Percentiles rank a stretch among this genome's conserved stretches.
Evolutionary conservation across 306 rosid species (phyloP).

Genomic region (Cicer arietinum): DNA sequence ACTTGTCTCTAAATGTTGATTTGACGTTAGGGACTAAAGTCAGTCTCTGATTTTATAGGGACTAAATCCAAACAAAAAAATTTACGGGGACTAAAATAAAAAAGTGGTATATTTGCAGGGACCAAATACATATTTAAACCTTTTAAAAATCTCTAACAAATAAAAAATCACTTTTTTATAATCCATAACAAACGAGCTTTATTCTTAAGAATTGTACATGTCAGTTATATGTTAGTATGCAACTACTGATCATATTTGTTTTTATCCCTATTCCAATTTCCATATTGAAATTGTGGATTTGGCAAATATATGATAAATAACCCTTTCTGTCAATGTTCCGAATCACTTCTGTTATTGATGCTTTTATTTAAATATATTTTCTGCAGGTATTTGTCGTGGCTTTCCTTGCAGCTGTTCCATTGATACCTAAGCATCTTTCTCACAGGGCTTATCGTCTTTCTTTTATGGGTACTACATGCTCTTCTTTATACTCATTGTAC

Average conservation of each 20-base stretch:
- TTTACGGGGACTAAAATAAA: too few relatives aligned
- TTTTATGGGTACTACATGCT: constrained; percentile 85
- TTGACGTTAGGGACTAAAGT: too few relatives aligned
- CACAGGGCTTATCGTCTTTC: constrained; percentile 90
- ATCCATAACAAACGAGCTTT: constrained; percentile 4
- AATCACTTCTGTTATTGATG: constrained; percentile 35
- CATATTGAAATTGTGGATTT: constrained; percentile 2
- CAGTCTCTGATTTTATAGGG: too few relatives aligned
- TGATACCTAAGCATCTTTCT: constrained; percentile 78
- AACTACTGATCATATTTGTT: constrained; percentile 25
- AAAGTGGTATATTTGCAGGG: too few relatives aligned
- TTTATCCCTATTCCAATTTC: constrained; percentile 20
- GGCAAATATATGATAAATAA: background rate
- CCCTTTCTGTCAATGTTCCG: background rate
- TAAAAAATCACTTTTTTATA: background rate
- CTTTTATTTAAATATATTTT: constrained; percentile 19
- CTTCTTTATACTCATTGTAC: constrained; percentile 82
- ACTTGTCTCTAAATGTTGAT: too few relatives aligned
- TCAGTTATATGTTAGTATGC: constrained; percentile 11
- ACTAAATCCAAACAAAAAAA: too few relatives aligned
- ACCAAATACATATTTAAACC: too few relatives aligned
- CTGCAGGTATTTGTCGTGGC: constrained; percentile 89
- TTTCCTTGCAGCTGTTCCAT: constrained; percentile 78
- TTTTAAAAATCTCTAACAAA: too few relatives aligned
- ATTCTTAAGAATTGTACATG: constrained; percentile 24